A percentile compares a stretch with the other conserved stretches of the same genome.
Evolutionary conservation across 345 rosid species (phyloP).

Genomic region (Sisymbrium altissimum): DNA sequence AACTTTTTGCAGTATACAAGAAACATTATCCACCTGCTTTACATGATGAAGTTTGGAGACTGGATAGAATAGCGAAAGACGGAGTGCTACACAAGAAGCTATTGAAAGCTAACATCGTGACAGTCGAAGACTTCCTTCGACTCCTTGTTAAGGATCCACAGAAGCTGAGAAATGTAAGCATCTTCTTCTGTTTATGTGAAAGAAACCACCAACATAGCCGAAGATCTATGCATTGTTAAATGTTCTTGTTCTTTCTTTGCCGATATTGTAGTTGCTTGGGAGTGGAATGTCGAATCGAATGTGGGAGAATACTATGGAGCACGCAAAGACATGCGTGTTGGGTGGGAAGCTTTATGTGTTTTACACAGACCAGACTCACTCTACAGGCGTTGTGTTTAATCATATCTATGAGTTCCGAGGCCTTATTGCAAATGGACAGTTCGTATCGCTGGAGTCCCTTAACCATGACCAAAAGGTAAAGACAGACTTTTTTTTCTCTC

Average conservation of each 20-base stretch:
- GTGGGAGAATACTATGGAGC: constrained; percentile 97
- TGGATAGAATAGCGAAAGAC: constrained; percentile 92
- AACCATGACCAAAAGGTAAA: constrained; percentile 72
- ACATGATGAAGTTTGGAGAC: constrained; percentile 93
- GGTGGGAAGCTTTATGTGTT: constrained; percentile 81
- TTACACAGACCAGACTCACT: constrained; percentile 51
- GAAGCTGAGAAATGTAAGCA: constrained; percentile 67
- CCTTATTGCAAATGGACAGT: constrained; percentile 73
- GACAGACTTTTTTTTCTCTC: not conserved
- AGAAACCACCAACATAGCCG: not conserved
- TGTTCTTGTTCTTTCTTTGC: not conserved
- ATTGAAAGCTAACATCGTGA: constrained; percentile 49
- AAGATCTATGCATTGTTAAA: not conserved
- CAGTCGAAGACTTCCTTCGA: constrained; percentile 90
- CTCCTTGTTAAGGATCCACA: constrained; percentile 68
- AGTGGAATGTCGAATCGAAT: constrained; percentile 96
- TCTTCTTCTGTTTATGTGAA: not conserved
- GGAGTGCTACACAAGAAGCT: constrained; percentile 92
- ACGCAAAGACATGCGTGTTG: constrained; percentile 87
- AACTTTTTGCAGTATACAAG: constrained; percentile 66
- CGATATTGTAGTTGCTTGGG: constrained; percentile 64
- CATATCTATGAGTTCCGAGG: constrained; percentile 83
- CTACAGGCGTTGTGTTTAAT: constrained; percentile 75
- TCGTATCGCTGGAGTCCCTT: constrained; percentile 68
- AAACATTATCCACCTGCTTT: constrained; percentile 94